These are phyloP conservation scores for Nothomitra cinnamomea DNA, from an alignment of 2,329 filamentous ascomycete species.

Conservation along the genomic window DNA sequence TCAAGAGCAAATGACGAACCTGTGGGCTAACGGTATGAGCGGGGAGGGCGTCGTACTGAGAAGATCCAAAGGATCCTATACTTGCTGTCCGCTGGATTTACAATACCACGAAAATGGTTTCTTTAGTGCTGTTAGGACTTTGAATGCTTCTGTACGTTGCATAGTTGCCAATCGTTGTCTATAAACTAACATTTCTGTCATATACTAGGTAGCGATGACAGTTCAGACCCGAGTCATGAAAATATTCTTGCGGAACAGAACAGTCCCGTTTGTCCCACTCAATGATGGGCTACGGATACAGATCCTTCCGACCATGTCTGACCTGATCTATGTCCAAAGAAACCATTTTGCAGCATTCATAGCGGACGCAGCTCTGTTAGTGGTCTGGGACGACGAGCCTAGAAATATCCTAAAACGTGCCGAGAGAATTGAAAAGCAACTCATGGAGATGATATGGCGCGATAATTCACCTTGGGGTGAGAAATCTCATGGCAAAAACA, in stretches of 20 bases:
- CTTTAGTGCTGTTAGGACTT: slow-evolving; percentile 28
- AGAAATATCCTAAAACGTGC: slow-evolving; percentile 36
- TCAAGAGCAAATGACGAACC: slow-evolving; percentile 39
- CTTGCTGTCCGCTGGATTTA: slow-evolving; percentile 32
- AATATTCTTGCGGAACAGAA: slow-evolving; percentile 35
- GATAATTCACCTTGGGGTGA: slow-evolving; percentile 17
- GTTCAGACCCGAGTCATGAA: slow-evolving; percentile 47
- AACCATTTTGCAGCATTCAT: slow-evolving; percentile 51
- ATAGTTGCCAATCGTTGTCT: not conserved
- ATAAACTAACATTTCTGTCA: slow-evolving; percentile 7
- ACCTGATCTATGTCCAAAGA: slow-evolving; percentile 42
- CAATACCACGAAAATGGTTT: slow-evolving; percentile 29
- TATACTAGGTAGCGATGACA: slow-evolving; percentile 43
- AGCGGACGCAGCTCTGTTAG: slow-evolving; percentile 36
- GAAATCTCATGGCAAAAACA: slow-evolving; percentile 9
- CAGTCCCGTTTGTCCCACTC: slow-evolving; percentile 39
- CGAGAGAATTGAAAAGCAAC: slow-evolving; percentile 31
- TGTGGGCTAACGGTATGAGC: slow-evolving; percentile 30
- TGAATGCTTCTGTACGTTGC: slow-evolving; percentile 34
- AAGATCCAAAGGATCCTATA: slow-evolving; percentile 31
- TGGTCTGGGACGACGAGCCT: slow-evolving; percentile 48
- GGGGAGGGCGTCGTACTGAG: slow-evolving; percentile 40
- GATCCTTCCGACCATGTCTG: slow-evolving; percentile 38
- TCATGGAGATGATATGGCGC: slow-evolving; percentile 43
- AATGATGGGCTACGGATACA: slow-evolving; percentile 41